These are phyloP conservation scores for Dittrichia graveolens DNA, from an alignment of 129 eudicot species.

Conservation along the genomic window DNA sequence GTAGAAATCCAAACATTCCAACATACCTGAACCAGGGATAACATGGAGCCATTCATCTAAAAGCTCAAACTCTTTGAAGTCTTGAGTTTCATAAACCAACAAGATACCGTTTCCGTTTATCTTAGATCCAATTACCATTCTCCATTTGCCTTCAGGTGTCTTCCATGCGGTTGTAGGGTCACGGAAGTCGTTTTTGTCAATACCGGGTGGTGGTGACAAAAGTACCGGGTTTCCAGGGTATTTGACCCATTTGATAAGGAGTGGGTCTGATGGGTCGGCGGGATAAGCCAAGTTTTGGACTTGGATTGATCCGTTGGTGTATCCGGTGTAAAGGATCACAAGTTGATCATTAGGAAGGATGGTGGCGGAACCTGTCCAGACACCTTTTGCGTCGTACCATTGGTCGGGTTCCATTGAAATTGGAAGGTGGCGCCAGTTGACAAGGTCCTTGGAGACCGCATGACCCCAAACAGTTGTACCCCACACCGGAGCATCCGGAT, in stretches of 20 bases:
- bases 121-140: conserved; percentile 56
- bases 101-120: conserved; percentile 34
- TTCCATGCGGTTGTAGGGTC: no score
- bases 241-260: no score
- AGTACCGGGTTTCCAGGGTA: no score
- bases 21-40: conserved; percentile 35
- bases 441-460: conserved; percentile 53
- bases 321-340: conserved; percentile 60
- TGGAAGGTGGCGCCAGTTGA: conserved; percentile 68
- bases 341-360: conserved; percentile 52
- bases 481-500: no score
- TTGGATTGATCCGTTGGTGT: conserved; percentile 49
- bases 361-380: conserved; percentile 76
- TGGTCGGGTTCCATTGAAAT: conserved; percentile 52
- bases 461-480: not conserved
- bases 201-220: no score
- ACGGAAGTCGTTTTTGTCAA: no score
- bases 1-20: conserved; percentile 32
- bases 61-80: conserved; percentile 36
- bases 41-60: conserved; percentile 40
- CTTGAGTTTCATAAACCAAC: no score
- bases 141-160: conserved; percentile 50
- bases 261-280: no score
- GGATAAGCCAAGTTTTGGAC: no score
- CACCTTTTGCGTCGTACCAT: conserved; percentile 67